A percentile compares a stretch with the other conserved stretches of the same genome.
These are phyloP conservation scores for Fusarium temperatum DNA, from an alignment of 2,329 filamentous ascomycete species.

Conservation along the genomic window DNA sequence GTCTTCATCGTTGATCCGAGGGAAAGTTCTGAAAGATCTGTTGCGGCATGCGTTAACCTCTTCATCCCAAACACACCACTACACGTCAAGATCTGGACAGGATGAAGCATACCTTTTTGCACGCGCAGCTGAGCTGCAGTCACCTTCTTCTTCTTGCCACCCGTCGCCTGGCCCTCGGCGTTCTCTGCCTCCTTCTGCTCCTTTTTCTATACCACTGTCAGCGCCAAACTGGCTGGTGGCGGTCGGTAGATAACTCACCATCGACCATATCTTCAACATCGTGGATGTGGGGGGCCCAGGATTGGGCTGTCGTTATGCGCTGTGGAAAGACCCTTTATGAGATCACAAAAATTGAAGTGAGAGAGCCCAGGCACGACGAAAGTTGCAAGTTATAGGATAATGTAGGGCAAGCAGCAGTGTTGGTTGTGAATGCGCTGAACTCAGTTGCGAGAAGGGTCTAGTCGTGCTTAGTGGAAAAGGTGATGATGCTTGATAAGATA, in stretches of 20 bases:
- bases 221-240: neutral
- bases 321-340: neutral
- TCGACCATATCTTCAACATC: conserved; percentile 99
- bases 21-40: conserved; percentile 84
- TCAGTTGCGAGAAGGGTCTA: conserved; percentile 26
- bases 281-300: conserved; percentile 51
- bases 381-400: neutral
- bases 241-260: conserved; percentile 65
- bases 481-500: conserved; percentile 46
- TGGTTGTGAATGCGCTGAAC: conserved; percentile 13
- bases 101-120: conserved; percentile 79
- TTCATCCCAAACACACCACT: neutral
- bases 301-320: conserved; percentile 33
- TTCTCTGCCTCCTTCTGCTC: conserved; percentile 95
- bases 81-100: neutral
- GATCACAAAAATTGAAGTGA: neutral
- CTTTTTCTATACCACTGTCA: conserved; percentile 74
- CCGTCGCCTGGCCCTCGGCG: conserved; percentile 73
- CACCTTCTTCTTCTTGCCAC: conserved; percentile 97
- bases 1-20: conserved; percentile 83
- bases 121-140: conserved; percentile 94
- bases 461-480: conserved; percentile 37
- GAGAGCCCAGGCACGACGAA: neutral
- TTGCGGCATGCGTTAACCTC: conserved; percentile 7
- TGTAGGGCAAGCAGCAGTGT: neutral